Evolutionary conservation across 163 green algal genomes (phyloP).

Genomic region (Coccomyxa subellipsoidea): DNA sequence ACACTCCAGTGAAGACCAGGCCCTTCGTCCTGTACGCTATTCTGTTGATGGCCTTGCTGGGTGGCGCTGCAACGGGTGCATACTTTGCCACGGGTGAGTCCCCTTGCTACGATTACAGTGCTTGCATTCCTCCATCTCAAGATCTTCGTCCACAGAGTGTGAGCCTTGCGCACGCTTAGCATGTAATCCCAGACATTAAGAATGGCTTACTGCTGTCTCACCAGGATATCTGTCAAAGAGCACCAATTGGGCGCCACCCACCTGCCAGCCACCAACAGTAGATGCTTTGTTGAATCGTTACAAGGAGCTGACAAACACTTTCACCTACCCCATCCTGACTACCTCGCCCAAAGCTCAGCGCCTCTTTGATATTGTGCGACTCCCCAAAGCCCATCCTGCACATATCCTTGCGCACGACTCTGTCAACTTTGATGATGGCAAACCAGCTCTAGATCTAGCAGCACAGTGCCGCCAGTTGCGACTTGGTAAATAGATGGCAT

Average conservation of each 20-base stretch:
- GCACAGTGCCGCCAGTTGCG: too few relatives aligned
- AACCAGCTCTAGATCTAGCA: background rate
- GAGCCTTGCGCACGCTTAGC: too few relatives aligned
- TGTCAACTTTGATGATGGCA: background rate
- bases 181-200: too few relatives aligned
- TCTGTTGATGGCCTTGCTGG: background rate
- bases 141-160: too few relatives aligned
- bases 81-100: background rate
- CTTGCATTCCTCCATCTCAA: background rate
- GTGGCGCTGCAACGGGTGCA: background rate
- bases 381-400: background rate
- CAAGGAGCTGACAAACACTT: background rate
- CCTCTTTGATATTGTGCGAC: background rate
- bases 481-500: too few relatives aligned
- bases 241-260: background rate
- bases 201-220: background rate
- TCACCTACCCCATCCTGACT: conserved; percentile 5
- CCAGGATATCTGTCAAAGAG: background rate
- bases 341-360: background rate
- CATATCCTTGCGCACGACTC: background rate
- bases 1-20: background rate
- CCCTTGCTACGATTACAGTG: too few relatives aligned
- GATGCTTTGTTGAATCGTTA: background rate
- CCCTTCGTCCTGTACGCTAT: background rate
- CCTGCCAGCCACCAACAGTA: background rate